Evolutionary conservation across 208 protist genomes (phyloP).

Genomic region (Porcisia hertigi): DNA sequence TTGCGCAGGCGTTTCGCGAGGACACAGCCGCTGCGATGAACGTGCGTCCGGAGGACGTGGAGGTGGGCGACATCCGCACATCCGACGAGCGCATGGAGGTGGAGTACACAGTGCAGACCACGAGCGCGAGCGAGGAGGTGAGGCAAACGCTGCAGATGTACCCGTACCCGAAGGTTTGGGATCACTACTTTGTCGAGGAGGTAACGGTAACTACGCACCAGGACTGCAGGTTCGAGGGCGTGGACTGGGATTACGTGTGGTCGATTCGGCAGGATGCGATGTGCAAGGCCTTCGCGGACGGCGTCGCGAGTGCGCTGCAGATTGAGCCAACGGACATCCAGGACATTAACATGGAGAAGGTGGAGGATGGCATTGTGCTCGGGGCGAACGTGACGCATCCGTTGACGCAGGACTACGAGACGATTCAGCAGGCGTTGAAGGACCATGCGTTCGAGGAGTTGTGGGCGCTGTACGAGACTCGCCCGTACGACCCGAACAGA

Average conservation of each 20-base stretch:
- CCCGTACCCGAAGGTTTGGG: conserved; percentile 43
- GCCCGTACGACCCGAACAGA: too few relatives aligned
- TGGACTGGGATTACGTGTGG: conserved; percentile 57
- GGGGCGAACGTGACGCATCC: too few relatives aligned
- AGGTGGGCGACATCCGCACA: conserved; percentile 25
- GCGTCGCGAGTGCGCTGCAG: conserved; percentile 13
- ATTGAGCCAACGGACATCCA: conserved; percentile 15
- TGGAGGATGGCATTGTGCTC: too few relatives aligned
- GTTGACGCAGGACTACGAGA: too few relatives aligned
- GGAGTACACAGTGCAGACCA: conserved; percentile 31
- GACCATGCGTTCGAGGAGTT: too few relatives aligned
- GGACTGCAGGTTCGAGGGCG: conserved; percentile 58
- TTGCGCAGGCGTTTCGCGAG: conserved; percentile 39
- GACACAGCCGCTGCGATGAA: conserved; percentile 42
- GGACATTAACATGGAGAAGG: too few relatives aligned
- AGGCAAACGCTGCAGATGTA: neutral
- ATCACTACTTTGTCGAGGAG: conserved; percentile 19
- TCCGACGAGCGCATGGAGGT: conserved; percentile 33
- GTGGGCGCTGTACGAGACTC: too few relatives aligned
- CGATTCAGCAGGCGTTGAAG: too few relatives aligned
- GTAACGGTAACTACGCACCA: conserved; percentile 37
- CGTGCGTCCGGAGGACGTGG: conserved; percentile 23
- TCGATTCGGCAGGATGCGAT: conserved; percentile 24
- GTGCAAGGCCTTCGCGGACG: conserved; percentile 37
- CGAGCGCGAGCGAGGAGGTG: conserved; percentile 1